Percentiles rank a stretch among this genome's conserved stretches.
These are phyloP conservation scores for Meyerozyma carpophila DNA, from an alignment of 1,139 yeast genomes.

Conservation along the genomic window DNA sequence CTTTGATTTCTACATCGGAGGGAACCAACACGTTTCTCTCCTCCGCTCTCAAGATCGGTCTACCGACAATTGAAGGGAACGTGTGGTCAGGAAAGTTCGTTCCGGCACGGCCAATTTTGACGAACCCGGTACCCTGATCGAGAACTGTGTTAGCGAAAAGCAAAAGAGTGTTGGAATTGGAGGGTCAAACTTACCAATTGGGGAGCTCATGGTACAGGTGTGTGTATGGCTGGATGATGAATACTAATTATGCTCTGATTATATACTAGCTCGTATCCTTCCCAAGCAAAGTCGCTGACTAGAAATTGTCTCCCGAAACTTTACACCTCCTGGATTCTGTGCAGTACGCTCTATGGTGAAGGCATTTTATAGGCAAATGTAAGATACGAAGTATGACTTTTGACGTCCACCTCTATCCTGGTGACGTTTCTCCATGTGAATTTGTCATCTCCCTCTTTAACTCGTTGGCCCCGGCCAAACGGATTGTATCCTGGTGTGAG, in stretches of 20 bases:
- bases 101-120: slow-evolving; percentile 92
- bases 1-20: slow-evolving; percentile 68
- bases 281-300: slow-evolving; percentile 1
- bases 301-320: not conserved
- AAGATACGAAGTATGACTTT: slow-evolving; percentile 89
- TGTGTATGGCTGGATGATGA: not conserved
- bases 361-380: slow-evolving; percentile 69
- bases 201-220: slow-evolving; percentile 30
- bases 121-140: slow-evolving; percentile 99
- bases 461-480: slow-evolving; percentile 77
- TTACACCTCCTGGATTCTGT: not conserved
- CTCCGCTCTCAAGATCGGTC: slow-evolving; percentile 96
- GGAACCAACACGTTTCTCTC: slow-evolving; percentile 61
- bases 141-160: slow-evolving; percentile 49
- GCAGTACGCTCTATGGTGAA: slow-evolving; percentile 6
- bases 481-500: slow-evolving; percentile 71
- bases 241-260: not conserved
- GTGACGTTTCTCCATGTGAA: slow-evolving; percentile 82
- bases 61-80: slow-evolving; percentile 97
- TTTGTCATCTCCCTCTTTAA: slow-evolving; percentile 79
- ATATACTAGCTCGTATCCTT: not conserved
- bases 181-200: slow-evolving; percentile 47
- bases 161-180: not conserved
- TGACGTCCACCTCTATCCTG: slow-evolving; percentile 75
- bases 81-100: slow-evolving; percentile 96